A percentile compares a stretch with the other conserved stretches of the same genome.
Conservation (phyloP, 139 green algal genomes). For the Pleodorina starrii region DNA sequence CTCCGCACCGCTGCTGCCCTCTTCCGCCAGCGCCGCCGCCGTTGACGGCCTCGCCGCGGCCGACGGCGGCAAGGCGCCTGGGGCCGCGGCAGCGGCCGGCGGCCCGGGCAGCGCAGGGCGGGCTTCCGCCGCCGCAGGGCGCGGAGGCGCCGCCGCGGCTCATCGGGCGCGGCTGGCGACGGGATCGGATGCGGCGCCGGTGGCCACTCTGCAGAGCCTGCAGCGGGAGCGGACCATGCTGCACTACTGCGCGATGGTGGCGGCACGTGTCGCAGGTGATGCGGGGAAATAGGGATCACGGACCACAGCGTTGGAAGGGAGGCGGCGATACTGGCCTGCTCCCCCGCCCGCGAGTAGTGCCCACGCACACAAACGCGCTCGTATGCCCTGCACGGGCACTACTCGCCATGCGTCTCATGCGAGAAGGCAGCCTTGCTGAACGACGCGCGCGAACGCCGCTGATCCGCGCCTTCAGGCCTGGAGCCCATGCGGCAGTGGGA, state of each 20-base stretch:
- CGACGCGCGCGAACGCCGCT: too few species aligned
- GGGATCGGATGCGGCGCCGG: not conserved
- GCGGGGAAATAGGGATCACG: not conserved
- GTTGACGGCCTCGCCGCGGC: not conserved
- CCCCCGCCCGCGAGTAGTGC: too few species aligned
- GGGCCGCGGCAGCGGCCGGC: not conserved
- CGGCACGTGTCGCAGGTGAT: constrained; percentile 29
- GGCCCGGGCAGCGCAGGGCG: too few species aligned
- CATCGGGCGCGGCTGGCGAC: not conserved
- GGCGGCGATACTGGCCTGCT: too few species aligned
- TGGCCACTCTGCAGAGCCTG: constrained; percentile 38
- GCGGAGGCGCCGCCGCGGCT: too few species aligned
- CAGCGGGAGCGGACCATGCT: constrained; percentile 44
- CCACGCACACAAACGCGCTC: too few species aligned
- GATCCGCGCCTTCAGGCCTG: constrained; percentile 21
- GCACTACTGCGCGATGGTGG: constrained; percentile 32
- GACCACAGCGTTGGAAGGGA: too few species aligned
- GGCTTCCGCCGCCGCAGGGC: not conserved
- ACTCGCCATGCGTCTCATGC: too few species aligned
- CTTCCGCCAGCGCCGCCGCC: not conserved
- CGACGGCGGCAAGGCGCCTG: not conserved
- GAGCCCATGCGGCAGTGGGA: constrained; percentile 44
- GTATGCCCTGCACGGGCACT: too few species aligned
- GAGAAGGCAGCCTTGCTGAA: too few species aligned
- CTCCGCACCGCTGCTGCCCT: not conserved